Conservation (phyloP, 129 eudicot species). For the Chrysanthemum lavandulifolium region DNA sequence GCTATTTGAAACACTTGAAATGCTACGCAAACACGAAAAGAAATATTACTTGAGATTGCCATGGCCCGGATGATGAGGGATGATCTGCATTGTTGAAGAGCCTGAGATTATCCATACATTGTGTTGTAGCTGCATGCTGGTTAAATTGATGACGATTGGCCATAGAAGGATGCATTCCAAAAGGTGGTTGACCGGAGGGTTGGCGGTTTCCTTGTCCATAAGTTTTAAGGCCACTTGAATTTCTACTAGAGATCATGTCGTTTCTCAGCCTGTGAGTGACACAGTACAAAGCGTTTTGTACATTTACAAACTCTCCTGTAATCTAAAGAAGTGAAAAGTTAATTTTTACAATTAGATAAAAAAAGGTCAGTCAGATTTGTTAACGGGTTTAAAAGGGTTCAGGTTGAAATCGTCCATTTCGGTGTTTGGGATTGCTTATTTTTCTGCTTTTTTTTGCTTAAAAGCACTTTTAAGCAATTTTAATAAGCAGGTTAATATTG, state of each 20-base stretch:
- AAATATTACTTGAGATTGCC: conserved; percentile 40
- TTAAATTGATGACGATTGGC: conserved; percentile 25
- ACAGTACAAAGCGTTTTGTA: conserved; percentile 57
- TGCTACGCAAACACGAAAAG: no score
- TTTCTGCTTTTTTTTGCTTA: no score
- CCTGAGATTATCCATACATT: conserved; percentile 46
- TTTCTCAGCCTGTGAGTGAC: conserved; percentile 60
- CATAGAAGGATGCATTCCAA: conserved; percentile 9
- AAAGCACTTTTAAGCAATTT: no score
- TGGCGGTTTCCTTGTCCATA: conserved; percentile 33
- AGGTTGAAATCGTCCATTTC: no score
- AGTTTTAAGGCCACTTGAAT: conserved; percentile 33
- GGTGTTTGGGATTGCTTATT: no score
- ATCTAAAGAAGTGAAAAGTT: conserved; percentile 40
- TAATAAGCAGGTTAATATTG: no score
- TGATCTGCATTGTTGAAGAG: conserved; percentile 36
- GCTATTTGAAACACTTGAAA: no score
- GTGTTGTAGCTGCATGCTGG: conserved; percentile 34
- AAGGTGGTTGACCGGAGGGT: conserved; percentile 23
- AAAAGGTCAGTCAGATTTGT: not conserved
- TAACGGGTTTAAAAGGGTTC: no score
- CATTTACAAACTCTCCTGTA: conserved; percentile 61
- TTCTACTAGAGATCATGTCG: conserved; percentile 35
- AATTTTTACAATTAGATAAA: conserved; percentile 5
- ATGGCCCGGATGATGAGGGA: conserved; percentile 35